Base-by-base conservation (phyloP, 1,284 basidiomycete species). In the Uromyces viciae-fabae region DNA sequence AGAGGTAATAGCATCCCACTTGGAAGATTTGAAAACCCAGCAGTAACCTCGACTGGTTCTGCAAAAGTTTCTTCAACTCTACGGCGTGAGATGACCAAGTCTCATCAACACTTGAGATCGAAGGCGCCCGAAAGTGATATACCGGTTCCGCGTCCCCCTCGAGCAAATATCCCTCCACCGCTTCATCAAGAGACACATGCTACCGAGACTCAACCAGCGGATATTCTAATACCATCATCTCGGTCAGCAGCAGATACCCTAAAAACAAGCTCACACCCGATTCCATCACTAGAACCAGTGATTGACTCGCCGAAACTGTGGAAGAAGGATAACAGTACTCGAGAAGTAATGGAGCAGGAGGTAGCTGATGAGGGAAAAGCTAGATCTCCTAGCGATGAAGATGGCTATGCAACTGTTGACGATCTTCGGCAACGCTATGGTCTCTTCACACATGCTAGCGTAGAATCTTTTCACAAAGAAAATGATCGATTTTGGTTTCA, bases 401-500 rank as follows among this genome's bases (percentile, higher is more conserved):
- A 64, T 33, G 71, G 71, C 38, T 80, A 69, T 54, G 77, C 77
- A n/a, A 80, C 77, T 7, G 69, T 80, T 15, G 54, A 73, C 33
- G 56, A 62, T 46, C 69, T 80, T 33, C 64, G 69, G 3, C 68
- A 73, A 22, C 77, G 77, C 9, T 80, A 80, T 36, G 77, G 77
- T 62, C 49, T 72, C 28, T 72, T 80, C 19, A 60, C 54, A 17
- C 69, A 72, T 36, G 94, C 94, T n/a, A 91, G 92, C 81, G 94
- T 99, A 73, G 93, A 95, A 81, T 95, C 94, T 15, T 98, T 97
- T 88, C 97, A 99, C 87, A 92, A 91, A 85, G 97, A 99, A 86
- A 93, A 93, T 88, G 92, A 94, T 19, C 93, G 96, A 84, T 98
- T 95, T 87, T 98, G 96, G 95, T 99, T 98, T 90, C 91, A 79